Evolutionary conservation across 179 eudicot species (phyloP).

Genomic region (Drosera spatulata): DNA sequence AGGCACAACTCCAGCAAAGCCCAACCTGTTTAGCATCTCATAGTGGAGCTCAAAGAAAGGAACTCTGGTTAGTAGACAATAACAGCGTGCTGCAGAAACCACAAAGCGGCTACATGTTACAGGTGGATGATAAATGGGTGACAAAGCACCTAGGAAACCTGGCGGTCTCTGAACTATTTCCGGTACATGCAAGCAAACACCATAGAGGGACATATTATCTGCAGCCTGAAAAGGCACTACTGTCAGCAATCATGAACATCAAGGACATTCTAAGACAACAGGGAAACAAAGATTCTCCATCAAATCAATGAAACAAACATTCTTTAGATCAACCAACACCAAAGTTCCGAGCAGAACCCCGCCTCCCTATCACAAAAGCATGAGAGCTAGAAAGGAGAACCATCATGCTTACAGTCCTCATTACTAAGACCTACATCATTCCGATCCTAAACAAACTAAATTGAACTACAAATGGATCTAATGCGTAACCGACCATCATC

Average conservation of each 20-base stretch:
- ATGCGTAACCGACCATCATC: no score
- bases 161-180: conserved; percentile 95
- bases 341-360: no score
- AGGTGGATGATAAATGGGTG: conserved; percentile 45
- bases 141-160: conserved; percentile 38
- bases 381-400: no score
- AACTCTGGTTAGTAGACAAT: conserved; percentile 81
- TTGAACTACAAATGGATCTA: no score
- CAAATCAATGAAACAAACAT: no score
- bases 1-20: conserved; percentile 1
- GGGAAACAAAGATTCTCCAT: no score
- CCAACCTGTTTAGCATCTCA: conserved; percentile 87
- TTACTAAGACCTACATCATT: no score
- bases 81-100: conserved; percentile 96
- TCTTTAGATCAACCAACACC: no score
- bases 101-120: conserved; percentile 50
- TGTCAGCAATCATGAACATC: conserved; percentile 12
- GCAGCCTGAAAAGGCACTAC: conserved; percentile 55
- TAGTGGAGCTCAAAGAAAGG: conserved; percentile 91
- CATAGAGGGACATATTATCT: conserved; percentile 80
- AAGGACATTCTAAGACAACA: background rate
- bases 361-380: no score
- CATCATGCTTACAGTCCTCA: no score
- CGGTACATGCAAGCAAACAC: conserved; percentile 89
- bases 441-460: no score